Conservation (phyloP, 1,284 basidiomycete species). For the Porodaedalea pini region DNA sequence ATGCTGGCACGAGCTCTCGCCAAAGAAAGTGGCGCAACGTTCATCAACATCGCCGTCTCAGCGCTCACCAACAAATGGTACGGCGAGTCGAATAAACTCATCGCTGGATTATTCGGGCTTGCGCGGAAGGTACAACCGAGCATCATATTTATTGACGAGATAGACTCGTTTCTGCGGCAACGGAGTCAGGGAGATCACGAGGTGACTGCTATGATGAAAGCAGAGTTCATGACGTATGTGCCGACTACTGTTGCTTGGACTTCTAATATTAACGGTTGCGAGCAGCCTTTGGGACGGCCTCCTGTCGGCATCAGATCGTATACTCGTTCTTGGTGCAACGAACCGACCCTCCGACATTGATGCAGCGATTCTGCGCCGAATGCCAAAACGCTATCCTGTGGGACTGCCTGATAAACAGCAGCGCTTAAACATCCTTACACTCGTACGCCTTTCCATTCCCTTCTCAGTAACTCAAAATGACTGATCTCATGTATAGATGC, state of each 20-base stretch:
- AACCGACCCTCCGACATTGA: constrained; percentile 97
- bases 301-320: constrained; percentile 78
- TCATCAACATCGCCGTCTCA: constrained; percentile 86
- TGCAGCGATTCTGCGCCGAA: constrained; percentile 88
- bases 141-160: constrained; percentile 83
- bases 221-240: constrained; percentile 96
- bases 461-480: not conserved
- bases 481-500: constrained; percentile 56
- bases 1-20: constrained; percentile 95
- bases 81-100: constrained; percentile 97
- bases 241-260: constrained; percentile 1
- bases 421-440: constrained; percentile 81
- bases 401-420: constrained; percentile 80
- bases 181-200: constrained; percentile 90
- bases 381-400: constrained; percentile 97
- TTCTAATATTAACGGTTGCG: constrained; percentile 1
- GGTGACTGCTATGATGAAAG: constrained; percentile 99
- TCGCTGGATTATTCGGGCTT: constrained; percentile 80
- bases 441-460: constrained; percentile 50
- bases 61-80: constrained; percentile 93
- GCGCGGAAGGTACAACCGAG: constrained; percentile 72
- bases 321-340: constrained; percentile 93
- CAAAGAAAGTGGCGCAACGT: constrained; percentile 95
- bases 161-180: constrained; percentile 88
- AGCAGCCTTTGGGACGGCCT: constrained; percentile 95